A percentile compares a stretch with the other conserved stretches of the same genome.
Evolutionary conservation across 768 basidiomycete genomes (phyloP).

Genomic region (Crepidotus variabilis): DNA sequence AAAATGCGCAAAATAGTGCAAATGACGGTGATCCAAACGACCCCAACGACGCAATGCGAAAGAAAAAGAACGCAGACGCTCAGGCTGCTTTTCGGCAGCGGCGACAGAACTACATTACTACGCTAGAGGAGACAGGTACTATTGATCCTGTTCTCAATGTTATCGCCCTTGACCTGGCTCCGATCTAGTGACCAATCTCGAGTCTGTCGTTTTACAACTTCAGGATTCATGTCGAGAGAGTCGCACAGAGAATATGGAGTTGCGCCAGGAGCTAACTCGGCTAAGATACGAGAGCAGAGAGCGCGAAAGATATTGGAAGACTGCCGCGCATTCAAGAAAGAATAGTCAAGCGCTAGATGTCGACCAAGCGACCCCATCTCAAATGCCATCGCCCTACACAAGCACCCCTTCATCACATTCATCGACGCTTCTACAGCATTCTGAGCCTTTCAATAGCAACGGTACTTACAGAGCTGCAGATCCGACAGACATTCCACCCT

Average conservation of each 20-base stretch:
- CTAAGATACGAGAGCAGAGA: conserved; percentile 64
- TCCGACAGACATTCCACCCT: conserved; percentile 39
- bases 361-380: conserved; percentile 50
- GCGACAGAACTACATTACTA: conserved; percentile 83
- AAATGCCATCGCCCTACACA: conserved; percentile 41
- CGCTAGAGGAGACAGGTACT: conserved; percentile 76
- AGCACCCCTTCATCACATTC: conserved; percentile 19
- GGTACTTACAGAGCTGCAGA: conserved; percentile 53
- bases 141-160: conserved; percentile 9
- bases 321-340: conserved; percentile 66
- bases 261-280: conserved; percentile 62
- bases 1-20: conserved; percentile 20
- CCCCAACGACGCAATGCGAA: conserved; percentile 68
- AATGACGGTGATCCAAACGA: conserved; percentile 37
- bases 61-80: conserved; percentile 89
- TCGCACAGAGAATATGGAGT: conserved; percentile 54
- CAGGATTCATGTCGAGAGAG: conserved; percentile 78
- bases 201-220: conserved; percentile 79
- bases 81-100: conserved; percentile 82
- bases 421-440: not conserved
- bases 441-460: conserved; percentile 13
- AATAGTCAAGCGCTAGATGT: conserved; percentile 45
- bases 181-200: conserved; percentile 65
- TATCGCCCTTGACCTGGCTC: conserved; percentile 12
- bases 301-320: conserved; percentile 71